Base-by-base conservation (phyloP, 495 filamentous ascomycete species). In the Penicillium egyptiacum region DNA sequence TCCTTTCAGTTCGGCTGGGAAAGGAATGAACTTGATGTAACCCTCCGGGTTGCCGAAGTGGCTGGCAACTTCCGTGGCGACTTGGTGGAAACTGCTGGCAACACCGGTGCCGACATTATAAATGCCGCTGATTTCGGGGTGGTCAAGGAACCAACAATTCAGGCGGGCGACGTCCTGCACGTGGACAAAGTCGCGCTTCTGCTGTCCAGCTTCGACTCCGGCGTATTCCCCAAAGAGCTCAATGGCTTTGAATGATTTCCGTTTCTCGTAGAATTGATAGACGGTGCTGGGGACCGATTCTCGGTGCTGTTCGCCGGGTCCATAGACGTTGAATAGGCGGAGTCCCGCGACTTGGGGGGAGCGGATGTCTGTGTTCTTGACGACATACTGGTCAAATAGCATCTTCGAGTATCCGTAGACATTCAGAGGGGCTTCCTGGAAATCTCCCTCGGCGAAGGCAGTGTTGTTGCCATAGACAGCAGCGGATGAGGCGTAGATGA, bases 91-190 rank as follows among this genome's bases (percentile, higher is more conserved):
- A 10, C 26, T 46, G 16, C 41, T 47, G 0, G 53, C 53, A 11
- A 39, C 5, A 14, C 53, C 53, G 5, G 53, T 55, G 10, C 53
- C 53, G 3, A 55, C 53, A 39, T 55, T 55, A 23, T 26, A 55
- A 14, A 55, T 55, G 7, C 53, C 53, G 2, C 22, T 37, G 42
- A 45, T 28, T 23, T 55, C 53, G 0, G 53, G 53, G 43, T 55
- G 53, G 8, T 55, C 53, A 5, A 46, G 43, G 31, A 55, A 47
- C 53, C 53, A 55, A 10, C 53, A 55, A n/a, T 55, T 55, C 0
- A 55, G 42, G 5, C 53, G 53, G 12, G 53, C 53, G 8, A 55
- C 53, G 14, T 55, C 53, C 22, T 55, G 30, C 2, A 55, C 53
- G 22, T 55, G 42, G 23, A 55, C 53, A n/a, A 55, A 47, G 17